phyloP scores from a whole-genome alignment of 2,329 filamentous ascomycete genomes.

The Pseudogymnoascus sp. region DNA sequence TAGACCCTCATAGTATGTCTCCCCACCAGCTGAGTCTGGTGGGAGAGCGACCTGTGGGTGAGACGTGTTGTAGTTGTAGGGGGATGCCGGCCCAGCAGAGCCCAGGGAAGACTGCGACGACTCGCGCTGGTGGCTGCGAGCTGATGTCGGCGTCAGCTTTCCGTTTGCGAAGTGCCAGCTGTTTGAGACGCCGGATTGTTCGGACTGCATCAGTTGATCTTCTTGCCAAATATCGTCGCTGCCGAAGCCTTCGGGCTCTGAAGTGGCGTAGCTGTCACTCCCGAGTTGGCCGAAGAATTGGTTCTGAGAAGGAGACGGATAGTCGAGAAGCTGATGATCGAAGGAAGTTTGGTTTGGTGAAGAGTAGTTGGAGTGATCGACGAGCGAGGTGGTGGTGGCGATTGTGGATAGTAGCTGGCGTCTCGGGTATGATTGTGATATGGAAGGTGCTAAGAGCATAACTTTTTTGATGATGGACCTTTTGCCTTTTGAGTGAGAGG shows the following conservation, averaged over 20 bases:
- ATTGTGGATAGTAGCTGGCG: not conserved
- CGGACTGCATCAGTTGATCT: constrained; percentile 25
- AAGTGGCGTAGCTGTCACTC: not conserved
- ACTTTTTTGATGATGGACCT: not conserved
- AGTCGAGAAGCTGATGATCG: not conserved
- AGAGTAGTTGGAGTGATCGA: not conserved
- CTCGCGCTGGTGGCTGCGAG: constrained; percentile 46
- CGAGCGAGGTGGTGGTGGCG: not conserved
- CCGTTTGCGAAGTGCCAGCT: constrained; percentile 26
- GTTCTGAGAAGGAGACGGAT: not conserved
- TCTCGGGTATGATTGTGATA: constrained; percentile 2
- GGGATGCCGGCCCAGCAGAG: constrained; percentile 53
- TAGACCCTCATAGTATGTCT: constrained; percentile 37
- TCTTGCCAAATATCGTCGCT: constrained; percentile 4
- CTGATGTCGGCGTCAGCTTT: constrained; percentile 28
- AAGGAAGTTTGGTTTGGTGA: not conserved
- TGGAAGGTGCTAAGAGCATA: constrained; percentile 6
- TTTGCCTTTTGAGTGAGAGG: not conserved
- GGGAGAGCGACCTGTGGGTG: constrained; percentile 45
- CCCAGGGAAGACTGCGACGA: constrained; percentile 55
- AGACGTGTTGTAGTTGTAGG: constrained; percentile 47
- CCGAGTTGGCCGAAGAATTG: constrained; percentile 1
- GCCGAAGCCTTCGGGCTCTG: not conserved
- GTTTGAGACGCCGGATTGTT: constrained; percentile 17
- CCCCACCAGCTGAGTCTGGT: constrained; percentile 39